A percentile compares a stretch with the other conserved stretches of the same genome.
phyloP scores from a whole-genome alignment of 768 basidiomycete genomes.

The Gyrodon lividus region DNA sequence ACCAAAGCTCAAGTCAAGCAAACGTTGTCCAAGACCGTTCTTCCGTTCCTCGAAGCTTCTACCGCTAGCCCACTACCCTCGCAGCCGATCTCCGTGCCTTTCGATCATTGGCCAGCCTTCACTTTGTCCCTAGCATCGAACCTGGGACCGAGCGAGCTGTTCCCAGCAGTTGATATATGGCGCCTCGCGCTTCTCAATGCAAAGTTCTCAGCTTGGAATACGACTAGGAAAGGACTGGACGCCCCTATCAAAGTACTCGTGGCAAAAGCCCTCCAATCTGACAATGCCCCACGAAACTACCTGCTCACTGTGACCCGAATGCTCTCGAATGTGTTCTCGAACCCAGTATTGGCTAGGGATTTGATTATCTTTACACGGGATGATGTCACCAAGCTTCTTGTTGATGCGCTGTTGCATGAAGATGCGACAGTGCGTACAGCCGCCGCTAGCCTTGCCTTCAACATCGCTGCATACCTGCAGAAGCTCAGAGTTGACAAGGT shows the following conservation, averaged over 20 bases:
- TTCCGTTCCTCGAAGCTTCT: conserved; percentile 66
- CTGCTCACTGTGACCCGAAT: conserved; percentile 66
- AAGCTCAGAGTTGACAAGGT: conserved; percentile 49
- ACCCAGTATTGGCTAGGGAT: conserved; percentile 35
- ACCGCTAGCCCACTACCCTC: conserved; percentile 24
- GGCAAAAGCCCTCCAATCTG: conserved; percentile 39
- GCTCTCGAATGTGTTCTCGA: conserved; percentile 65
- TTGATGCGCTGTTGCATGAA: conserved; percentile 65
- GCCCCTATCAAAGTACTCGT: conserved; percentile 50
- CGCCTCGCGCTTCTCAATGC: conserved; percentile 72
- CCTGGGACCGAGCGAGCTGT: conserved; percentile 58
- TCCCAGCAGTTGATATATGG: conserved; percentile 85
- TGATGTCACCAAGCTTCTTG: conserved; percentile 51
- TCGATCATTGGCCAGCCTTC: conserved; percentile 49
- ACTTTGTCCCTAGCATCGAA: conserved; percentile 42
- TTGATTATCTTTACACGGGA: conserved; percentile 38
- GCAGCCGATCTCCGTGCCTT: conserved; percentile 35
- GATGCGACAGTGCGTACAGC: conserved; percentile 72
- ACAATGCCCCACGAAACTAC: conserved; percentile 47
- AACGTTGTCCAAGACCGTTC: conserved; percentile 46
- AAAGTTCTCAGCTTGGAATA: conserved; percentile 50
- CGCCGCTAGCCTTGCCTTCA: conserved; percentile 81
- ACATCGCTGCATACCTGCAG: conserved; percentile 68
- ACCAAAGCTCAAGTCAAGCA: conserved; percentile 44
- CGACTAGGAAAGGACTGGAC: conserved; percentile 28